A percentile compares a stretch with the other conserved stretches of the same genome.
Conservation (phyloP, 1,139 yeast genomes). For the Candida sojae region DNA sequence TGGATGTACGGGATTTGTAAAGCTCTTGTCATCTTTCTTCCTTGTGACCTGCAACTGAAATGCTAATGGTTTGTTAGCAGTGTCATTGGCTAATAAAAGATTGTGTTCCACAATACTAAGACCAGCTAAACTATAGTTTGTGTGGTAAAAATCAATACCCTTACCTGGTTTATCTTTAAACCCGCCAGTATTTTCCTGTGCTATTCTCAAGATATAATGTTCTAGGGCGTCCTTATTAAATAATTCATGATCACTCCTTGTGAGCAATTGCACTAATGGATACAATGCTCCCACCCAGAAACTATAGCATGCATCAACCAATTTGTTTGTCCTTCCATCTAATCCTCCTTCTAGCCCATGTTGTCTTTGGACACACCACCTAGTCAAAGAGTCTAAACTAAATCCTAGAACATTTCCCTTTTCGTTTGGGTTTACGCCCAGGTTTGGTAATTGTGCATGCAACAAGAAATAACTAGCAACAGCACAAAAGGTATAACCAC, state of each 20-base stretch:
- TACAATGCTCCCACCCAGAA: constrained; percentile 91
- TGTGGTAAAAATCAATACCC: constrained; percentile 82
- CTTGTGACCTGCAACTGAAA: constrained; percentile 24
- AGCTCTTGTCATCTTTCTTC: constrained; percentile 20
- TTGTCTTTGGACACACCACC: constrained; percentile 78
- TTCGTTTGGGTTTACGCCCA: neutral
- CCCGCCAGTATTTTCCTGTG: constrained; percentile 73
- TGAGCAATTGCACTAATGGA: constrained; percentile 60
- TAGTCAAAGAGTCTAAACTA: constrained; percentile 42
- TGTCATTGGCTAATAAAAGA: constrained; percentile 30
- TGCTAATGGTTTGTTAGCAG: constrained; percentile 23
- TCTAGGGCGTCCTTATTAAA: constrained; percentile 58
- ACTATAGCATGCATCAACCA: constrained; percentile 95
- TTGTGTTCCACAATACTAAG: constrained; percentile 65
- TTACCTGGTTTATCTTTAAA: constrained; percentile 87
- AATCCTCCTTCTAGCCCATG: constrained; percentile 77
- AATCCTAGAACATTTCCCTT: constrained; percentile 12
- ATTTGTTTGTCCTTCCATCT: constrained; percentile 85
- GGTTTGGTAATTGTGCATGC: neutral
- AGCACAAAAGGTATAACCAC: constrained; percentile 94
- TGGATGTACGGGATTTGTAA: constrained; percentile 53
- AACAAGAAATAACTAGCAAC: constrained; percentile 60
- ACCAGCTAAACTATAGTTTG: constrained; percentile 83
- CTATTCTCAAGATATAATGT: constrained; percentile 70
- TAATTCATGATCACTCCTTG: constrained; percentile 22